These are phyloP conservation scores for Aspergillus alliaceus DNA, from an alignment of 2,329 filamentous ascomycete genomes.

Conservation along the genomic window DNA sequence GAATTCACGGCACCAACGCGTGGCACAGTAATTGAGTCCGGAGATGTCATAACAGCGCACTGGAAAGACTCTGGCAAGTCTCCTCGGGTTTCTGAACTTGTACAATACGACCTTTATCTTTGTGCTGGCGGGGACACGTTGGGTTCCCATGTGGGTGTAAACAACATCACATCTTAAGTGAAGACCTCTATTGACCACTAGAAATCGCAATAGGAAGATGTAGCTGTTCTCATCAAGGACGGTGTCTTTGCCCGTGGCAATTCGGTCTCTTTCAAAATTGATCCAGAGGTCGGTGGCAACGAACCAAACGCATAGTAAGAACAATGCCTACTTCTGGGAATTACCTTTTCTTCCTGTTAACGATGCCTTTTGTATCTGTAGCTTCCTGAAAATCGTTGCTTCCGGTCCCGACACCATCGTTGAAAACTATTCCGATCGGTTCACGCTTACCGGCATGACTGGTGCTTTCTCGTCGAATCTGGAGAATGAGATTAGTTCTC, in stretches of 20 bases:
- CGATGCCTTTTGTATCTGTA: constrained; percentile 25
- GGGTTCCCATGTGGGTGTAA: constrained; percentile 45
- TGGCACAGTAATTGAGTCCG: constrained; percentile 52
- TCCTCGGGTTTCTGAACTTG: constrained; percentile 52
- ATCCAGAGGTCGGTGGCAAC: constrained; percentile 44
- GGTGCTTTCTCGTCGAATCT: constrained; percentile 52
- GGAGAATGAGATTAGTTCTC: constrained; percentile 35
- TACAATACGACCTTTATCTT: constrained; percentile 59
- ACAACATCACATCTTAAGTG: not conserved
- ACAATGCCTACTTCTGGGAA: not conserved
- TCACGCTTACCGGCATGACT: constrained; percentile 65
- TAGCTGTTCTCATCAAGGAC: constrained; percentile 40
- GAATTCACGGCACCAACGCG: constrained; percentile 55
- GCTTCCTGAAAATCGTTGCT: constrained; percentile 61
- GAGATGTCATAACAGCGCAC: constrained; percentile 52
- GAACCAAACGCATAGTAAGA: constrained; percentile 59
- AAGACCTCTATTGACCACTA: not conserved
- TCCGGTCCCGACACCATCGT: constrained; percentile 54
- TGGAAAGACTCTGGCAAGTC: constrained; percentile 58
- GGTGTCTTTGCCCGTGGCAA: constrained; percentile 42
- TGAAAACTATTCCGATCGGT: constrained; percentile 62
- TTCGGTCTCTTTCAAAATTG: constrained; percentile 46
- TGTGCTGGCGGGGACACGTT: constrained; percentile 60
- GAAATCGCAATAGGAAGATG: constrained; percentile 35
- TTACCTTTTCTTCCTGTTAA: not conserved